Evolutionary conservation across 192 early-diverging fungal genomes (phyloP).

Genomic region (Backusella liffmaniae): DNA sequence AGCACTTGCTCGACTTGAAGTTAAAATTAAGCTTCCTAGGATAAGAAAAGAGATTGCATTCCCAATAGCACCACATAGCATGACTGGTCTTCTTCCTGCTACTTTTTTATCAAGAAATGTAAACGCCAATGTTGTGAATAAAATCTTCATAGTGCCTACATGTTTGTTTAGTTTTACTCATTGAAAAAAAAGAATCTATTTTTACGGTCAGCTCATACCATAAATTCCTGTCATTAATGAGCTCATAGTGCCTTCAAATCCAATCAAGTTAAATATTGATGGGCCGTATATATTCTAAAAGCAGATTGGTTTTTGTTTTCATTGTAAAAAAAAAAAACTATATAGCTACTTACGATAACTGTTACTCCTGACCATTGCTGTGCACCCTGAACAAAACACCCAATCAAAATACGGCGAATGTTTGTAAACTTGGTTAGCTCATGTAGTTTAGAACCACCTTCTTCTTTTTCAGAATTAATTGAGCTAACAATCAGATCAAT

Average conservation of each 20-base stretch:
- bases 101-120: background rate
- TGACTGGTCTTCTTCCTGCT: background rate
- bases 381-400: slow-evolving; percentile 5
- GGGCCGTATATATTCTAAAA: slow-evolving; percentile 1
- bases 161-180: background rate
- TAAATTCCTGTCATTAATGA: slow-evolving; percentile 12
- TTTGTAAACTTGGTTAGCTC: background rate
- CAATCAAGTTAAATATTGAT: background rate
- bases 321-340: background rate
- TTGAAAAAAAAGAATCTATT: background rate
- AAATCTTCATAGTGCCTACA: slow-evolving; percentile 1
- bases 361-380: slow-evolving; percentile 9
- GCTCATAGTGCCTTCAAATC: background rate
- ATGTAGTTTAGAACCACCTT: background rate
- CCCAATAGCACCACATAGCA: background rate
- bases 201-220: background rate
- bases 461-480: background rate
- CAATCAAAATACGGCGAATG: background rate
- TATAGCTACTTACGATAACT: background rate
- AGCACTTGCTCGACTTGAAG: background rate
- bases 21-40: background rate
- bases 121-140: background rate
- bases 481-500: background rate
- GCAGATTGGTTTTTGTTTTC: background rate
- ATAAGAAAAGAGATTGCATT: background rate